Evolutionary conservation across 768 basidiomycete species (phyloP).

Genomic region (Suillus placidus): DNA sequence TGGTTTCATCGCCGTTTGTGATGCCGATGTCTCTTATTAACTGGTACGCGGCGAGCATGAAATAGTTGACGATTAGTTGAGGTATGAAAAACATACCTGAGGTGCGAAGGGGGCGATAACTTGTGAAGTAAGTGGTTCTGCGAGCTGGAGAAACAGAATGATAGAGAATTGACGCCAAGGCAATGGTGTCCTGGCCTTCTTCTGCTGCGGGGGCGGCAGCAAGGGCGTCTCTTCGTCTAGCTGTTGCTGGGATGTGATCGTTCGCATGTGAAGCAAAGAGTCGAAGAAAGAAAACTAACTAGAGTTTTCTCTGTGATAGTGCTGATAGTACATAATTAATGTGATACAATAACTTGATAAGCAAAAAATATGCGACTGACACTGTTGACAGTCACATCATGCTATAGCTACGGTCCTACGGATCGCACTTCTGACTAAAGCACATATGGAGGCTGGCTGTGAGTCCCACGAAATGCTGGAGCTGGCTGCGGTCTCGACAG

Average conservation of each 20-base stretch:
- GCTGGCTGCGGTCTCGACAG: too few relatives aligned
- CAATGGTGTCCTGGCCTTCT: slow-evolving; percentile 53
- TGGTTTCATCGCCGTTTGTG: slow-evolving; percentile 68
- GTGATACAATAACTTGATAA: background rate
- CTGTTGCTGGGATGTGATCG: slow-evolving; percentile 25
- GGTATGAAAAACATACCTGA: slow-evolving; percentile 46
- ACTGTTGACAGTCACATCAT: background rate
- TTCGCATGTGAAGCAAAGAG: slow-evolving; percentile 14
- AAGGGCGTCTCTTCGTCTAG: slow-evolving; percentile 67
- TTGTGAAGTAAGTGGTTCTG: slow-evolving; percentile 75
- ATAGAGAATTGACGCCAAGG: slow-evolving; percentile 73
- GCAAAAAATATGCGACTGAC: background rate
- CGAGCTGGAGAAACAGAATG: slow-evolving; percentile 70
- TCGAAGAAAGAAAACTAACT: background rate
- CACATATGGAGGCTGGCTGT: background rate
- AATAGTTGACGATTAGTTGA: background rate
- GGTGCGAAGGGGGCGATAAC: slow-evolving; percentile 80
- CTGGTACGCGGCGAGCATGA: slow-evolving; percentile 35
- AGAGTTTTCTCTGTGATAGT: background rate
- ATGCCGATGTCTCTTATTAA: slow-evolving; percentile 68
- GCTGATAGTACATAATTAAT: background rate
- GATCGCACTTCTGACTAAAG: background rate
- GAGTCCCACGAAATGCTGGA: background rate
- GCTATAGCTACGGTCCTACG: background rate
- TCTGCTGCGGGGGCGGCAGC: slow-evolving; percentile 40